Evolutionary conservation across 805 yeast species (phyloP).

Genomic region (Brettanomyces anomalus): DNA sequence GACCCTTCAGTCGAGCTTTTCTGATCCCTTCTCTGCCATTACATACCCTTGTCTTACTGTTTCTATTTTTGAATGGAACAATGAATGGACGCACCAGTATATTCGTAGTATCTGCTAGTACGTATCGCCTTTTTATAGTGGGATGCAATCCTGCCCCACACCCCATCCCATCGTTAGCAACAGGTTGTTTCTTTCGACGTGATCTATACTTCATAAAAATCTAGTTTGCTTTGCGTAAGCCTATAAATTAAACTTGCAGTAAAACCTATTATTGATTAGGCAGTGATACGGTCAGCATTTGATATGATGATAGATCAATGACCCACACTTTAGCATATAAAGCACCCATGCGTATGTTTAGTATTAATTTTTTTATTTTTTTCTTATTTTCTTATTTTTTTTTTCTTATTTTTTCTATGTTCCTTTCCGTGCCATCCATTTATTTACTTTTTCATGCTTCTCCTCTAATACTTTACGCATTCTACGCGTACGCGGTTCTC

Average conservation of each 20-base stretch:
- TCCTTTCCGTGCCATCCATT: not conserved
- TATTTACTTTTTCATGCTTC: not conserved
- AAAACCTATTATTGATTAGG: no score
- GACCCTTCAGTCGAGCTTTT: constrained; percentile 25
- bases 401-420: no score
- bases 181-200: constrained; percentile 8
- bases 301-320: no score
- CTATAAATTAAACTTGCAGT: no score
- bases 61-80: constrained; percentile 10
- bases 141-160: constrained; percentile 63
- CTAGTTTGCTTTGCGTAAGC: no score
- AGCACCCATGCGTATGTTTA: no score
- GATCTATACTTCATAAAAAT: constrained; percentile 1
- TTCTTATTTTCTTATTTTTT: no score
- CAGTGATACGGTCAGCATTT: no score
- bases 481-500: not conserved
- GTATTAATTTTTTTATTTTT: no score
- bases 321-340: no score
- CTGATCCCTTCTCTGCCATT: constrained; percentile 12
- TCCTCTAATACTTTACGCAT: not conserved
- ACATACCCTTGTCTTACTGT: constrained; percentile 1
- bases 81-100: constrained; percentile 60
- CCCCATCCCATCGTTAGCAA: constrained; percentile 37
- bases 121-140: constrained; percentile 45
- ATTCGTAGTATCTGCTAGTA: constrained; percentile 40